Percentiles rank a stretch among this genome's conserved stretches.
phyloP scores from a whole-genome alignment of 176 grass and related monocot species.

The Lolium perenne region DNA sequence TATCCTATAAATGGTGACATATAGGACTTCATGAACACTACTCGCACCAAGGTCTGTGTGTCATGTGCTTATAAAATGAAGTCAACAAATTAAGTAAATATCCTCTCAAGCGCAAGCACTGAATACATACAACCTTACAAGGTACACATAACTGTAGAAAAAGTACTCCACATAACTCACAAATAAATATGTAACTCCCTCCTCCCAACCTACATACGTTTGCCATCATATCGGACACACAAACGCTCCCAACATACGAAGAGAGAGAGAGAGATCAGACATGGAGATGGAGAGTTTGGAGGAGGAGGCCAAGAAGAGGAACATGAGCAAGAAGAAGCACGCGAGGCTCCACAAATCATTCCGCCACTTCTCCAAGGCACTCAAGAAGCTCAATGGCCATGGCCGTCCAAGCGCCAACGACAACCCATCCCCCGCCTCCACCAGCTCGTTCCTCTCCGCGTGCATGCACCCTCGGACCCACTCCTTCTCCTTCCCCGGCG shows the following conservation, averaged over 20 bases:
- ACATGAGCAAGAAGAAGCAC: not conserved
- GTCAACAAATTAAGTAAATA: slow-evolving; percentile 10
- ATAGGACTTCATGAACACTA: not conserved
- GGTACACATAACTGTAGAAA: slow-evolving; percentile 1
- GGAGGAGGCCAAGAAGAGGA: not conserved
- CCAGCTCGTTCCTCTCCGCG: slow-evolving; percentile 35
- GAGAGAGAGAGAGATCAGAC: not conserved
- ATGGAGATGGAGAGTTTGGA: slow-evolving; percentile 18
- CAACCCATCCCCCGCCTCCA: not conserved
- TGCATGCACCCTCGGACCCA: slow-evolving; percentile 54
- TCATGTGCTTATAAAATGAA: not conserved
- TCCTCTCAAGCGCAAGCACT: not conserved
- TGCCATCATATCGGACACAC: not conserved
- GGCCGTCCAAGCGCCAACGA: not conserved
- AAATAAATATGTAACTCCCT: slow-evolving; percentile 15
- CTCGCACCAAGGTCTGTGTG: not conserved
- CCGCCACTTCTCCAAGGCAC: slow-evolving; percentile 22
- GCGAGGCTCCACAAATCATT: not conserved
- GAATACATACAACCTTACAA: not conserved
- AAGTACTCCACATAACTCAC: not conserved
- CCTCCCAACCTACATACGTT: not conserved
- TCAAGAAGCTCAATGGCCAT: slow-evolving; percentile 28
- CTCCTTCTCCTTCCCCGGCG: slow-evolving; percentile 28
- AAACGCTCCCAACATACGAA: not conserved
- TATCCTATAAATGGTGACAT: not conserved